Evolutionary conservation across 2,329 filamentous ascomycete genomes (phyloP).

Genomic region (Pyricularia pennisetigena): DNA sequence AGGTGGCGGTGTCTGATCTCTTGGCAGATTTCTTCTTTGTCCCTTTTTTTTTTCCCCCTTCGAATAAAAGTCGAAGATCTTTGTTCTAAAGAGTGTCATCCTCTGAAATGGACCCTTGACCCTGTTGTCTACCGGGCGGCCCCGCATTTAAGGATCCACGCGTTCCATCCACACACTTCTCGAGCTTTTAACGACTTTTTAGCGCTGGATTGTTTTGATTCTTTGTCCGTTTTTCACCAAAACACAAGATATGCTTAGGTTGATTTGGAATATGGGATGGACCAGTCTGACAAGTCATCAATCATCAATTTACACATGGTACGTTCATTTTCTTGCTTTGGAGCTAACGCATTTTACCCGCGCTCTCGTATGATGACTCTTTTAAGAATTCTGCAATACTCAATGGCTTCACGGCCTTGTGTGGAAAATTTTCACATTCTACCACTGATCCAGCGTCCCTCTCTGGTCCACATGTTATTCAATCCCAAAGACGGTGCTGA

Average conservation of each 20-base stretch:
- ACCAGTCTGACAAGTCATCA: neutral
- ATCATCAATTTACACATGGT: neutral
- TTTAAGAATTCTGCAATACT: constrained; percentile 5
- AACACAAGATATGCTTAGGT: neutral
- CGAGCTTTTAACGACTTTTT: neutral
- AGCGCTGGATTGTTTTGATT: neutral
- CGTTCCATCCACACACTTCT: neutral
- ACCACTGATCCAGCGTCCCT: neutral
- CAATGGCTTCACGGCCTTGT: neutral
- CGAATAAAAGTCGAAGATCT: neutral
- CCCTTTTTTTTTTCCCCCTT: neutral
- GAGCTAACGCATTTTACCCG: neutral
- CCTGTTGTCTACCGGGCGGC: neutral
- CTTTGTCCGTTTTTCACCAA: neutral
- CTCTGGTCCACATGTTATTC: neutral
- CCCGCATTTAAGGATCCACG: neutral
- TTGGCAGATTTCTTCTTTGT: neutral
- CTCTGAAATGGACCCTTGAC: neutral
- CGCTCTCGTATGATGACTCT: constrained; percentile 1
- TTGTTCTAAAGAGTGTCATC: neutral
- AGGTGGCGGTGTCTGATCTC: neutral
- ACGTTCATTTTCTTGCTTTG: neutral
- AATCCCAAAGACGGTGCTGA: neutral
- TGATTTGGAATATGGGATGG: neutral
- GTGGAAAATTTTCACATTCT: constrained; percentile 2